Base-by-base conservation (phyloP, 2,329 filamentous ascomycete genomes). In the Monosporascus sp. region DNA sequence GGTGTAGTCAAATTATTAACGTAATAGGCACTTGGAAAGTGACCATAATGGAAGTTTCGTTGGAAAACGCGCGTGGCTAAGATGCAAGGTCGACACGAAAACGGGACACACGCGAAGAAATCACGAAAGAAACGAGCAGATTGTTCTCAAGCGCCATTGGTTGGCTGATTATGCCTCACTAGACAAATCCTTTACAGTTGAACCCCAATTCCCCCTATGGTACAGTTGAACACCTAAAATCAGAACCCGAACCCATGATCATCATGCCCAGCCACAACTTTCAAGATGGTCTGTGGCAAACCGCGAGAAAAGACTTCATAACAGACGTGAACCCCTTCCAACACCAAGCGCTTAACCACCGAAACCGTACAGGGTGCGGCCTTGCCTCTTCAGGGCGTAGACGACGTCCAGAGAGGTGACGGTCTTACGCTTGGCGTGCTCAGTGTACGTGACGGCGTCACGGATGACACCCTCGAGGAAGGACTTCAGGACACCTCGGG, bases 391-490 rank as follows among this genome's bases (percentile, higher is more conserved):
- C 60, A 83, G 73, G 54, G 79, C 79, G 65, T 84, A 83, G 70
- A 85, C 81, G 37, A 85, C 82, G 63, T 85, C 81, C 59, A 85
- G 79, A 6, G 81, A 84, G 49, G 81, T 85, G 70, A 86, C 82
- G 37, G 83, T 86, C 81, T 87, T 87, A 75, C 87, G 82, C 85
- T 90, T 89, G 74, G 85, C 85, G 82, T 90, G 87, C 78, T 90
- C 87, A 64, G 87, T 90, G 79, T 90, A 90, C 71, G 87, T 90
- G 76, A 89, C 84, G 59, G 86, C 85, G 67, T 89, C 86, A 74
- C 86, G 83, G 71, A 91, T 90, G 74, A 91, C 87, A 73, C 85
- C 82, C 77, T 90, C 87, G 65, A 91, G 86, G 85, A 90, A 90
- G 74, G 86, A 87, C 84, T 90, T 90, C 68, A 91, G 81, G 68